Percentiles rank a stretch among this genome's conserved stretches.
Evolutionary conservation across 2,329 filamentous ascomycete genomes (phyloP).

Genomic region (Polychaeton citri): DNA sequence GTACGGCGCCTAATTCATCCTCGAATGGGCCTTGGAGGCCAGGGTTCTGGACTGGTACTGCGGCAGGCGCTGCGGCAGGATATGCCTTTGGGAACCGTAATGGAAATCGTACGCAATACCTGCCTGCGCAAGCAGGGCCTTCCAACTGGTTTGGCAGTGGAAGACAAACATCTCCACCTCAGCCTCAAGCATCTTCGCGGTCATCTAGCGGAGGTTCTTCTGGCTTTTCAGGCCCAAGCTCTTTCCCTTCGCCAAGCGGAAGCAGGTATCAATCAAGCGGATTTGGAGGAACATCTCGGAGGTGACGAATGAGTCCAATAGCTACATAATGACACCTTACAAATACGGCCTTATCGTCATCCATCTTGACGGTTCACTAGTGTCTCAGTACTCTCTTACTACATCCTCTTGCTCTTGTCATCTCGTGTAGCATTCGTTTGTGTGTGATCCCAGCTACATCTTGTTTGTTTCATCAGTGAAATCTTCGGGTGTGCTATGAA

Average conservation of each 20-base stretch:
- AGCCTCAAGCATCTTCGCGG: background rate
- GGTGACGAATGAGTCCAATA: background rate
- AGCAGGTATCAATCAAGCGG: background rate
- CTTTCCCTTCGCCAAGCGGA: slow-evolving; percentile 18
- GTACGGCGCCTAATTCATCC: slow-evolving; percentile 3
- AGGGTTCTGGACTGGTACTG: slow-evolving; percentile 62
- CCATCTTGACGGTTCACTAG: too few species aligned
- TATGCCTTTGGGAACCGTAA: slow-evolving; percentile 44
- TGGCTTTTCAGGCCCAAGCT: slow-evolving; percentile 1
- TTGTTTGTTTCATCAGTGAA: too few species aligned
- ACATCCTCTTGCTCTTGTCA: too few species aligned
- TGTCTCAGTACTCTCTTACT: too few species aligned
- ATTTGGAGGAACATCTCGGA: background rate
- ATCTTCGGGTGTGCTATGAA: too few species aligned
- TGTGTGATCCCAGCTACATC: too few species aligned
- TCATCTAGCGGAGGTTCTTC: slow-evolving; percentile 2
- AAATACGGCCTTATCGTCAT: too few species aligned
- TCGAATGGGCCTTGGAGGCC: slow-evolving; percentile 46
- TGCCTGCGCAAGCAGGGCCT: slow-evolving; percentile 20
- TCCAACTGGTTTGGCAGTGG: slow-evolving; percentile 14
- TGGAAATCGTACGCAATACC: slow-evolving; percentile 11
- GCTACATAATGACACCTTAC: too few species aligned
- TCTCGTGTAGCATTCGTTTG: too few species aligned
- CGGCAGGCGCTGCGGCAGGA: slow-evolving; percentile 54
- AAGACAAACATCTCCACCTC: background rate